Evolutionary conservation across 352 stramenopile species (phyloP), one percentile per base, ranked within the genome.

Genomic region (Globisporangium radiosum): DNA sequence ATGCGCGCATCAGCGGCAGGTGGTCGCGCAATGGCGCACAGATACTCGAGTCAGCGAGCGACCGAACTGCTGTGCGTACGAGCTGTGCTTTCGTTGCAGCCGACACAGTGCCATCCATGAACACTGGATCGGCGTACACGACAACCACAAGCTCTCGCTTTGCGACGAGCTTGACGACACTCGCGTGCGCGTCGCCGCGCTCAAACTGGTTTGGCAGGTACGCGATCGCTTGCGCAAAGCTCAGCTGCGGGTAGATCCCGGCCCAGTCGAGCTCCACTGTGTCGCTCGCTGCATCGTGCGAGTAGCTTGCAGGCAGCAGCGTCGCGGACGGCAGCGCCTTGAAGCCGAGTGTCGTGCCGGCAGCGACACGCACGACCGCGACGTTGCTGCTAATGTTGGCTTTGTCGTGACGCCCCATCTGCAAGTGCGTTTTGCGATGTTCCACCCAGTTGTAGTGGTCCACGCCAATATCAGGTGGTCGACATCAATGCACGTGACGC

Each of bases 181-280:
- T 38, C 15, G 49, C 54, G n/a, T 33, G 43, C 13, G 47, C 43
- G 47, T 48, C 33, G 51, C 57, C 56, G 37, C 64, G 64, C 13
- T 71, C 64, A 43, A 66, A 71, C 53, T 71, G 64, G 57, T 68
- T 71, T 9, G 64, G 64, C 19, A 68, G 51, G 57, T 71, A 71
- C 52, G 56, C 56, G 42, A 71, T 10, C 15, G 64, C 64, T 50
- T 68, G 64, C 33, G 52, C 33, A n/a, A 71, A 60, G 33, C 54
- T 65, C 36, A 71, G 53, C 56, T 71, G 64, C 42, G 64, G 64
- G 53, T 71, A 71, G 25, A 71, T 60, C 1, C 60, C 64, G 36
- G 64, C 63, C 64, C 64, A 71, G 54, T 71, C 62, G 36, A 37
- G 37, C 36, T 56, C 49, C n/a, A 14, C 10, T 7, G 39, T 13